phyloP scores from a whole-genome alignment of 23 red algal genomes.

The Gracilariopsis chorda region DNA sequence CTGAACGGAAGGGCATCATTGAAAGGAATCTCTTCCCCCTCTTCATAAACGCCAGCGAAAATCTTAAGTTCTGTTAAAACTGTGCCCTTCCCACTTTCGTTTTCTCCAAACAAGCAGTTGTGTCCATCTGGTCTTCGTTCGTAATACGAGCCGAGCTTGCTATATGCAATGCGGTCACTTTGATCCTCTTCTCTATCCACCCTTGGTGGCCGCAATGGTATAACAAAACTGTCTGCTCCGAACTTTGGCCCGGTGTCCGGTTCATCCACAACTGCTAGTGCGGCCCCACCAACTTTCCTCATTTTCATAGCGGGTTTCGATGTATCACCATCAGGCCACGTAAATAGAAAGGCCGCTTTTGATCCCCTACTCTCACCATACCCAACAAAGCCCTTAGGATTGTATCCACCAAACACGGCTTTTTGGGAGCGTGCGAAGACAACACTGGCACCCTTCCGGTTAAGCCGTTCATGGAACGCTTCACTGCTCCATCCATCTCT shows the following conservation, averaged over 20 bases:
- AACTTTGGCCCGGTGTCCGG: constrained; percentile 77
- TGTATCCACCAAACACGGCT: constrained; percentile 66
- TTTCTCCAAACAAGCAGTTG: constrained; percentile 52
- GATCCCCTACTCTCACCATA: constrained; percentile 78
- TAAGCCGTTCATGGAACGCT: constrained; percentile 49
- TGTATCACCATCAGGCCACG: constrained; percentile 76
- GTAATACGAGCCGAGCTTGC: constrained; percentile 77
- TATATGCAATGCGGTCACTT: constrained; percentile 58
- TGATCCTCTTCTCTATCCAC: not conserved
- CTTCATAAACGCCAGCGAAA: constrained; percentile 57
- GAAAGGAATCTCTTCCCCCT: constrained; percentile 84
- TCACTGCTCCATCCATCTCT: constrained; percentile 70
- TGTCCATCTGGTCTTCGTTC: constrained; percentile 55
- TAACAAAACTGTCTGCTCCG: constrained; percentile 71
- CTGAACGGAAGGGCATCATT: constrained; percentile 70
- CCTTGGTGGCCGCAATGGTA: constrained; percentile 48
- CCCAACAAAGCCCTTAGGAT: constrained; percentile 83
- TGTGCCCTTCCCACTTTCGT: constrained; percentile 51
- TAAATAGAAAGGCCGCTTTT: constrained; percentile 79
- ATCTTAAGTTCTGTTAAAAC: constrained; percentile 41
- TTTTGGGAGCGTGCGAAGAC: constrained; percentile 37
- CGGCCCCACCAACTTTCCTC: constrained; percentile 66
- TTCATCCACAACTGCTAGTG: constrained; percentile 71
- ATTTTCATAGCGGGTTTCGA: constrained; percentile 66
- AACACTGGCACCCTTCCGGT: constrained; percentile 58